Percentiles rank a stretch among this genome's conserved stretches.
These are phyloP conservation scores for Rhodotorula taiwanensis DNA, from an alignment of 768 basidiomycete genomes.

Conservation along the genomic window DNA sequence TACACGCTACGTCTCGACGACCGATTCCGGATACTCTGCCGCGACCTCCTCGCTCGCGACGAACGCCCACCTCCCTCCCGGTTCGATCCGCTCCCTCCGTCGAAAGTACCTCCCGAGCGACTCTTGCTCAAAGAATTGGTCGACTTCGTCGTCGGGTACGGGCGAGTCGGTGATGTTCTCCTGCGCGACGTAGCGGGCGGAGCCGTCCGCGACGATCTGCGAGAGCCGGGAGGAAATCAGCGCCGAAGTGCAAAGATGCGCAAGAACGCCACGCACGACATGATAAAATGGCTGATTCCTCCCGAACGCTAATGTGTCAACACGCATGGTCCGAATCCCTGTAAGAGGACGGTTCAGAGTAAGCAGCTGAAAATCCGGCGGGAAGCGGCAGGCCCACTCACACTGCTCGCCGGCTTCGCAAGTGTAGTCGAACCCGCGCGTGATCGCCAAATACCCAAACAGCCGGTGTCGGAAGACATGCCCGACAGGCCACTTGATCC, in stretches of 20 bases:
- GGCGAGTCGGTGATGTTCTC: constrained; percentile 22
- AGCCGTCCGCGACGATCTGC: constrained; percentile 23
- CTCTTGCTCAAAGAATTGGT: background rate
- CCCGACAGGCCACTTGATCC: constrained; percentile 15
- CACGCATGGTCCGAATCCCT: constrained; percentile 33
- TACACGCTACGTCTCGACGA: background rate
- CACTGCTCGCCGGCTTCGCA: constrained; percentile 34
- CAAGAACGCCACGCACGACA: constrained; percentile 5
- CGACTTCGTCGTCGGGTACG: background rate
- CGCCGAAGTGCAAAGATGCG: background rate
- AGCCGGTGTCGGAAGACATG: constrained; percentile 17
- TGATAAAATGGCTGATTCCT: constrained; percentile 33
- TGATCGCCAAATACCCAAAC: constrained; percentile 21
- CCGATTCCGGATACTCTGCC: constrained; percentile 27
- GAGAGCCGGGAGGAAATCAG: no score
- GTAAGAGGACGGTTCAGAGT: background rate
- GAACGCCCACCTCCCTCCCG: constrained; percentile 7
- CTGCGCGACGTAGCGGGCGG: constrained; percentile 24
- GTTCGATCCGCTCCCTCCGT: background rate
- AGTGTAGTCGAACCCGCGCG: constrained; percentile 30
- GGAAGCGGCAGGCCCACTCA: background rate
- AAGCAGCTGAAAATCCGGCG: no score
- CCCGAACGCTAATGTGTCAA: constrained; percentile 21
- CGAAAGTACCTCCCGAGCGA: constrained; percentile 24
- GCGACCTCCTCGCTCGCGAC: constrained; percentile 13